Evolutionary conservation across 176 grass and related monocot species (phyloP).

Genomic region (Hyparrhenia diplandra): DNA sequence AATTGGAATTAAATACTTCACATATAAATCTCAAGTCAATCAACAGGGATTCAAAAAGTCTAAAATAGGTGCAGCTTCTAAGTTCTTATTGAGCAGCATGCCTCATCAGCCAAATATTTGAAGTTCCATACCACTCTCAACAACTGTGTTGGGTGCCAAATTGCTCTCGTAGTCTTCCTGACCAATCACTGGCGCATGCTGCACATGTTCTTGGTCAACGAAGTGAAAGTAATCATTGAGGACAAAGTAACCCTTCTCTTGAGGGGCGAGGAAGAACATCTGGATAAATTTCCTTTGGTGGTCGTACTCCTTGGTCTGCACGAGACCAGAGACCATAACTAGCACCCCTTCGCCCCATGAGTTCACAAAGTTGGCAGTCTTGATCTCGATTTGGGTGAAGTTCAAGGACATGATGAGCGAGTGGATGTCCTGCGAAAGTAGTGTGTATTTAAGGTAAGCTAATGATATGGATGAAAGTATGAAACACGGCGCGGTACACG

Average conservation of each 20-base stretch:
- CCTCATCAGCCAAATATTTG: background rate
- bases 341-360: conserved; percentile 88
- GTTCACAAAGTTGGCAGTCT: conserved; percentile 72
- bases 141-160: conserved; percentile 28
- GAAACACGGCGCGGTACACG: background rate
- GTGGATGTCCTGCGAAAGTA: conserved; percentile 77
- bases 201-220: conserved; percentile 84
- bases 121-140: conserved; percentile 42
- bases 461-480: background rate
- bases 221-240: conserved; percentile 95
- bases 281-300: conserved; percentile 82
- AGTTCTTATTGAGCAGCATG: background rate
- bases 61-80: background rate
- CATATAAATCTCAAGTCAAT: background rate
- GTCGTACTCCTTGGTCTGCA: conserved; percentile 69
- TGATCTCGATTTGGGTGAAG: conserved; percentile 89
- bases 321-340: conserved; percentile 82
- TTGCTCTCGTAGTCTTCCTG: conserved; percentile 60
- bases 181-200: conserved; percentile 30
- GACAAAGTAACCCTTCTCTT: conserved; percentile 97
- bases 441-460: background rate
- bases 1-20: background rate
- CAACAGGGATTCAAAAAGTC: background rate
- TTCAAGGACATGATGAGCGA: conserved; percentile 75
- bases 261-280: conserved; percentile 90